Evolutionary conservation across 352 stramenopile genomes (phyloP).

Genomic region (Halophytophthora batemanensis): DNA sequence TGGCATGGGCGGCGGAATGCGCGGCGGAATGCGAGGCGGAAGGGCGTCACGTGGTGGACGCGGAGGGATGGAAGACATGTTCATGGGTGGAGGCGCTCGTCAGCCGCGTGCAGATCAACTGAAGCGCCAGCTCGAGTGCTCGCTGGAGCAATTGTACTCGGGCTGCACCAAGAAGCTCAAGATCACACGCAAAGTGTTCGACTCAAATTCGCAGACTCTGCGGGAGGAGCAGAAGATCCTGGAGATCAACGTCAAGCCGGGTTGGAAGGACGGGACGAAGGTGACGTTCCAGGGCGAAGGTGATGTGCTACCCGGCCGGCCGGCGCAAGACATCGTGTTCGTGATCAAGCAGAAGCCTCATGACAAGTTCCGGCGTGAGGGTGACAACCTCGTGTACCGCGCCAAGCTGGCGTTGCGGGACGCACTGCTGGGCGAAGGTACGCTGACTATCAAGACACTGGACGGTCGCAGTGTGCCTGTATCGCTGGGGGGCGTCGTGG

Average conservation of each 20-base stretch:
- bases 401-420: slow-evolving; percentile 95
- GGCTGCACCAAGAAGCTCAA: slow-evolving; percentile 92
- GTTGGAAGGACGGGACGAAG: slow-evolving; percentile 95
- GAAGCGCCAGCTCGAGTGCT: slow-evolving; percentile 89
- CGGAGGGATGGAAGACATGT: slow-evolving; percentile 43
- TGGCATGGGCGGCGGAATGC: slow-evolving; percentile 41
- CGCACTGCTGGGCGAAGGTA: slow-evolving; percentile 91
- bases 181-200: slow-evolving; percentile 91
- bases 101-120: slow-evolving; percentile 47
- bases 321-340: slow-evolving; percentile 95
- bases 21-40: slow-evolving; percentile 28
- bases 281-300: slow-evolving; percentile 95
- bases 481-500: slow-evolving; percentile 88
- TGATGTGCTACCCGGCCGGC: slow-evolving; percentile 88
- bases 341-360: slow-evolving; percentile 91
- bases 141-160: slow-evolving; percentile 87
- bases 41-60: not conserved
- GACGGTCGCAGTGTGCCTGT: slow-evolving; percentile 91
- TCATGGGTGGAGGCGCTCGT: slow-evolving; percentile 23
- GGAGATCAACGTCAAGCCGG: slow-evolving; percentile 94
- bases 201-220: slow-evolving; percentile 70
- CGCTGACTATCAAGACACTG: slow-evolving; percentile 90
- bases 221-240: slow-evolving; percentile 95
- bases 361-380: slow-evolving; percentile 92
- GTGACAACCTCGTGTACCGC: slow-evolving; percentile 94